Evolutionary conservation across 108 stramenopile genomes (phyloP).

Genomic region (Mediolabrus comicus): DNA sequence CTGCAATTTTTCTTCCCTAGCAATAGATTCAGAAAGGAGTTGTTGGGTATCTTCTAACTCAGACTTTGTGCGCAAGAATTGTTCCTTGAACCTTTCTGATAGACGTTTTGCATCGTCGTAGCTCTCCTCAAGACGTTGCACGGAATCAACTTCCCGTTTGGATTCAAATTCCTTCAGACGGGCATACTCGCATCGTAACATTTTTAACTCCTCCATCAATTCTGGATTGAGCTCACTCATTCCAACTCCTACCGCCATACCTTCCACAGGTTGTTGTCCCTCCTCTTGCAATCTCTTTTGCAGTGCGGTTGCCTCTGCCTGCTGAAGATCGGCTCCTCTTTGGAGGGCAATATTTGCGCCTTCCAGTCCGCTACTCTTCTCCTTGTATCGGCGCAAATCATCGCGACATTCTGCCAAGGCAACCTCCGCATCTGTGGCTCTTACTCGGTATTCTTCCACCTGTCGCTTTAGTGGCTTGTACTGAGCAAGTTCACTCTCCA

Average conservation of each 20-base stretch:
- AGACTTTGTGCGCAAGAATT: slow-evolving; percentile 63
- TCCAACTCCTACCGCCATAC: slow-evolving; percentile 65
- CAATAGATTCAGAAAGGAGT: slow-evolving; percentile 21
- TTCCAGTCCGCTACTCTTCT: slow-evolving; percentile 42
- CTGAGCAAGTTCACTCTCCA: slow-evolving; percentile 67
- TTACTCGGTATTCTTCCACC: slow-evolving; percentile 74
- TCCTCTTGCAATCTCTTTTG: slow-evolving; percentile 55
- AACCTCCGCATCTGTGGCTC: slow-evolving; percentile 76
- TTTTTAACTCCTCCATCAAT: slow-evolving; percentile 64
- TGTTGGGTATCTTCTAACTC: slow-evolving; percentile 59
- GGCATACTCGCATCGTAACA: slow-evolving; percentile 74
- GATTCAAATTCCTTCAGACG: slow-evolving; percentile 74
- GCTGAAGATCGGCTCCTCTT: slow-evolving; percentile 45
- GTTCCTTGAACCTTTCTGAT: slow-evolving; percentile 64
- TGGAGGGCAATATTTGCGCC: slow-evolving; percentile 48
- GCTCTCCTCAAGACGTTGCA: slow-evolving; percentile 65
- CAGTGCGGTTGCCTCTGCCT: slow-evolving; percentile 61
- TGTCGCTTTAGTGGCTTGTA: slow-evolving; percentile 70
- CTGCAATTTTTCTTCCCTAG: slow-evolving; percentile 28
- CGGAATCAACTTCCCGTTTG: slow-evolving; percentile 71
- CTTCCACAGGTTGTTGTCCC: slow-evolving; percentile 12
- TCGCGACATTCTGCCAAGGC: slow-evolving; percentile 69
- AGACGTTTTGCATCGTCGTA: slow-evolving; percentile 65
- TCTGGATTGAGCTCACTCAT: slow-evolving; percentile 84
- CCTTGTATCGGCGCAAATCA: slow-evolving; percentile 39